phyloP scores from a whole-genome alignment of 352 stramenopile genomes.

The Pythium brachiatum region DNA sequence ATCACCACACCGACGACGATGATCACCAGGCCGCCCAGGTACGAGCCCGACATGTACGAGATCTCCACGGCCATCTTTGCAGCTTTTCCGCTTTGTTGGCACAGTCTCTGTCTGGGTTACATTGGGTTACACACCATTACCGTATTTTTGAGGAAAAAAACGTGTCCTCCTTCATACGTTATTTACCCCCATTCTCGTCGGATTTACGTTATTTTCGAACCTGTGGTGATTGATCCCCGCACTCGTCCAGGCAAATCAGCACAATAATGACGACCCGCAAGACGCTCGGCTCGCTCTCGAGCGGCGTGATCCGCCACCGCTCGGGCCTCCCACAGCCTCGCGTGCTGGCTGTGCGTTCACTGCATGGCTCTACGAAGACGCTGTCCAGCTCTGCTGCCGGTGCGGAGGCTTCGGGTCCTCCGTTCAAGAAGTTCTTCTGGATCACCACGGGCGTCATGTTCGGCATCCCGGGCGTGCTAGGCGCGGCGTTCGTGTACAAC shows the following conservation, averaged over 20 bases:
- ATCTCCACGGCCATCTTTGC: conserved; percentile 33
- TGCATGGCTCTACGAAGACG: neutral
- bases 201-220: conserved; percentile 1
- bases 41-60: conserved; percentile 71
- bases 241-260: neutral
- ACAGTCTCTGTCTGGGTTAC: no score
- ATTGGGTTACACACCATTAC: no score
- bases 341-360: neutral
- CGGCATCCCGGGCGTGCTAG: conserved; percentile 60
- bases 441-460: conserved; percentile 80
- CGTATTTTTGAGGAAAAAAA: neutral
- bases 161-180: conserved; percentile 1
- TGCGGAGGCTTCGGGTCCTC: conserved; percentile 23
- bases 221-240: conserved; percentile 14
- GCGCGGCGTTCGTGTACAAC: conserved; percentile 80
- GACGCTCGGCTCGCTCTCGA: conserved; percentile 7
- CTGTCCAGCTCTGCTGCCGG: neutral
- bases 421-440: conserved; percentile 71
- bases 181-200: neutral
- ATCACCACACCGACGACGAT: conserved; percentile 66
- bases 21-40: conserved; percentile 63
- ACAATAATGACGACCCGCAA: conserved; percentile 3
- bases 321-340: conserved; percentile 2
- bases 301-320: conserved; percentile 14
- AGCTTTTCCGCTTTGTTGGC: neutral